Evolutionary conservation across 495 filamentous ascomycete species (phyloP), one percentile per base, ranked within the genome.

Genomic region (Penicillium roqueforti): DNA sequence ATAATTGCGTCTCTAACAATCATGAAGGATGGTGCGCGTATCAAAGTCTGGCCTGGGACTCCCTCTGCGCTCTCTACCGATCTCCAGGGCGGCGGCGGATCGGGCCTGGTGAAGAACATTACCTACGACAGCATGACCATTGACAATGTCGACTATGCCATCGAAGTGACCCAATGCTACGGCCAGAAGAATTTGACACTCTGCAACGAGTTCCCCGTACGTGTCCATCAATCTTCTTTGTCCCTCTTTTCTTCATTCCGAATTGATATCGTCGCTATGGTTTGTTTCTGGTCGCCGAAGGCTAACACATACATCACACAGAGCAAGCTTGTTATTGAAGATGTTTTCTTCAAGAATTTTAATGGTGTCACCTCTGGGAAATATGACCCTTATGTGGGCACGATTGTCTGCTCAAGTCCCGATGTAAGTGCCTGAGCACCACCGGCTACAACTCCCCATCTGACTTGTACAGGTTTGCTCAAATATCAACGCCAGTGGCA

Each of bases 11-110:
- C 43, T 20, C 47, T 50, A 31, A 50, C 16, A 3, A 7, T 3
- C 10, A 7, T 40, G 4, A 36, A 75, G 71, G 78, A 87, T 56
- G 84, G 84, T 43, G 85, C 84, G 8, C 83, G 85, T 38, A 87
- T 87, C 69, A 87, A 88, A 69, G 83, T 85, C 58, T 87, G 83
- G 83, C 82, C 83, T 2, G 82, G 82, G 39, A 63, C 71, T 18
- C 61, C 74, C 14, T 74, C 74, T 16, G 76, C 66, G 1, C 59
- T 82, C 20, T 80, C 74, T 6, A 76, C 73, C 19, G 80, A 83
- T 51, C 74, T 86, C 2, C 80, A 84, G 63, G 83, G 82, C 23
- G 83, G 83, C 19, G 83, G 83, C 11, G 83, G 83, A 16, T 66
- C 62, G 1, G 83, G 83, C 32, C 62, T 60, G 32, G 81, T 84